Evolutionary conservation across 2,329 filamentous ascomycete species (phyloP), one percentile per base, ranked within the genome.

Genomic region (Exophiala dermatitidis): DNA sequence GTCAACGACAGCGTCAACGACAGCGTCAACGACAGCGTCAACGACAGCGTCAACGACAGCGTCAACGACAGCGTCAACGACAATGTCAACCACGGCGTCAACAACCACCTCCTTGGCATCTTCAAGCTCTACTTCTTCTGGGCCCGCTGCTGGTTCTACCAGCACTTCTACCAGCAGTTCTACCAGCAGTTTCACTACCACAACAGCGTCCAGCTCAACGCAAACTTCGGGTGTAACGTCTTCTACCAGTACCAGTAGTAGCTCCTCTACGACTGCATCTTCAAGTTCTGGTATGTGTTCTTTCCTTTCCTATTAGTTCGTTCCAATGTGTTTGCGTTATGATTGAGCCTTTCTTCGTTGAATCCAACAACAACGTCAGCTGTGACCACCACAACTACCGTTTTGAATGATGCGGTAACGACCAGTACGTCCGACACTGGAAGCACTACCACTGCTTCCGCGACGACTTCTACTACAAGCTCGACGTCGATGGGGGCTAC

Each of bases 241-340:
- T 32, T 43, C 45, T 19, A 46, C 52, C 37, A 43, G 9, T 33
- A 29, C 48, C n/a, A 46, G n/a, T 33, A 31, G 48, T 12, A n/a
- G 32, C 6, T 50, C 42, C 31, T 46, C 47, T 42, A 19, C 38
- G 32, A 37, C 19, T 36, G 12, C 37, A 30, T 28, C 30, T 48
- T 44, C 44, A 53, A 56, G 42, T 31, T 51, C 54, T 31, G 50
- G 54, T 56, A 56, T 38, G 54, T 51, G 46, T 53, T 10, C 32
- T 43, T n/a, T 36, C 29, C 19, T 43, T 12, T 10, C n/a, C 32
- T 46, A 48, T 41, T 30, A 56, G 54, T 46, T 36, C 47, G 19
- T 44, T 50, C 54, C 37, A 53, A 9, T 47, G 10, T 32, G 37
- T 45, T 26, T 31, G 10, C 32, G 12, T 36, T 36, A 40, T 45